These are phyloP conservation scores for Aspergillus sclerotiicarbonarius DNA, from an alignment of 495 filamentous ascomycete genomes.

Conservation along the genomic window DNA sequence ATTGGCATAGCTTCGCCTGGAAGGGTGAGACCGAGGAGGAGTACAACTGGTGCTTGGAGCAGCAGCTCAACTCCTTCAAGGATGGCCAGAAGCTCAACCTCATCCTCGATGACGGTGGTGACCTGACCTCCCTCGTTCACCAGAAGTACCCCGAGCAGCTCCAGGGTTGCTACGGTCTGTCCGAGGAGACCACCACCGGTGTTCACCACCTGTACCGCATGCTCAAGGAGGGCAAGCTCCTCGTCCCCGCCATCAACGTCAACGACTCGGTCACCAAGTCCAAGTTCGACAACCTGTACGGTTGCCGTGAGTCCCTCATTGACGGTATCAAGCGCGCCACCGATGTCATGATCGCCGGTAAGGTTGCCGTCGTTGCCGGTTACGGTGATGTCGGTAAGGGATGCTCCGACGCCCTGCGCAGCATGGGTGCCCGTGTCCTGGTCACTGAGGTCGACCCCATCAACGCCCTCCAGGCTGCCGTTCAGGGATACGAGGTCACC, in stretches of 20 bases:
- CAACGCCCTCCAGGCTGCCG: constrained; percentile 98
- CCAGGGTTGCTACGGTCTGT: constrained; percentile 95
- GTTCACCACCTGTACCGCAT: constrained; percentile 99
- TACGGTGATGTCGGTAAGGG: constrained; percentile 99
- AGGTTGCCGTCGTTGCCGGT: constrained; percentile 94
- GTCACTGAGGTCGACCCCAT: constrained; percentile 98
- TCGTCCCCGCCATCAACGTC: constrained; percentile 97
- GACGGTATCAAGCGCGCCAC: constrained; percentile 99
- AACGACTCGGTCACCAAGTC: constrained; percentile 99
- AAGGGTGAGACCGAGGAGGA: constrained; percentile 99
- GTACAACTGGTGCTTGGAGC: constrained; percentile 99
- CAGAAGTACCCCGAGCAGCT: constrained; percentile 97
- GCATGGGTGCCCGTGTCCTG: constrained; percentile 95
- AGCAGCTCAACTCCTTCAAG: constrained; percentile 96
- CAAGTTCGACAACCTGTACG: constrained; percentile 99
- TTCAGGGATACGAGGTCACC: constrained; percentile 93
- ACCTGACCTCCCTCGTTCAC: constrained; percentile 95
- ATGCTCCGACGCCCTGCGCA: constrained; percentile 89
- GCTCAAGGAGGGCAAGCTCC: constrained; percentile 88
- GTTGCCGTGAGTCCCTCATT: constrained; percentile 96
- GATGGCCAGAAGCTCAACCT: constrained; percentile 95
- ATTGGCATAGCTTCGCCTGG: constrained; percentile 77
- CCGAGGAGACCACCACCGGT: constrained; percentile 99
- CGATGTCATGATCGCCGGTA: constrained; percentile 99
- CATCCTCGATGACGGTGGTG: constrained; percentile 98